These are phyloP conservation scores for Geosiphon pyriformis DNA, from an alignment of 192 early-diverging fungal genomes.

Conservation along the genomic window DNA sequence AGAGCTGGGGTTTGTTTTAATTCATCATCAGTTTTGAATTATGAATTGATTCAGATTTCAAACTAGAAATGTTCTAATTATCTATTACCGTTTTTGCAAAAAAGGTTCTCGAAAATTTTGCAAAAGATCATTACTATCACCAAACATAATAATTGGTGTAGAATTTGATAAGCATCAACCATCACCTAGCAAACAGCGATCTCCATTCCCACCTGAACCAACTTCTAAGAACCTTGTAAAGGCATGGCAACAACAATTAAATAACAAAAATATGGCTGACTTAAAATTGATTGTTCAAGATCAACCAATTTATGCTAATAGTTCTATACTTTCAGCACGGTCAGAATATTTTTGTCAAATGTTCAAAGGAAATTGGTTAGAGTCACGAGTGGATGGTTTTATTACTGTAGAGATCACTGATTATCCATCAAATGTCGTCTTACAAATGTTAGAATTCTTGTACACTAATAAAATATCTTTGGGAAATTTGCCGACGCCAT, in stretches of 20 bases:
- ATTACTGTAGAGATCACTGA: slow-evolving; percentile 1
- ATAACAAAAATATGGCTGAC: not conserved
- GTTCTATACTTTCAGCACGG: not conserved
- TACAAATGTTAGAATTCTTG: slow-evolving; percentile 1
- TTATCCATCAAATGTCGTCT: not conserved
- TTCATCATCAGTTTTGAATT: not conserved
- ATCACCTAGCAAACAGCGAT: not conserved
- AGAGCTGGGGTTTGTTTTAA: not conserved
- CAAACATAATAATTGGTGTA: not conserved
- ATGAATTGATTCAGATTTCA: not conserved
- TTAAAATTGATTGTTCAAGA: slow-evolving; percentile 2
- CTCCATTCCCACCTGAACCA: not conserved
- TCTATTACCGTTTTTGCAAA: too few species aligned
- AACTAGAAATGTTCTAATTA: too few species aligned
- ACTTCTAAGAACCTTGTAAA: not conserved
- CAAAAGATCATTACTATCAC: not conserved
- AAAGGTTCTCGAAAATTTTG: not conserved
- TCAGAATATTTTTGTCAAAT: slow-evolving; percentile 9
- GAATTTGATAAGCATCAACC: not conserved
- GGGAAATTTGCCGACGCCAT: not conserved
- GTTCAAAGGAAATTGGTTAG: not conserved
- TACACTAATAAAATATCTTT: slow-evolving; percentile 3
- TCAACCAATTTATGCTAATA: not conserved
- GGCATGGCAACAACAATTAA: not conserved
- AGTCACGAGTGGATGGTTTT: not conserved